Percentiles rank a stretch among this genome's conserved stretches.
Evolutionary conservation across 129 eudicot genomes (phyloP).

Genomic region (Centrapalus pauciflorus): DNA sequence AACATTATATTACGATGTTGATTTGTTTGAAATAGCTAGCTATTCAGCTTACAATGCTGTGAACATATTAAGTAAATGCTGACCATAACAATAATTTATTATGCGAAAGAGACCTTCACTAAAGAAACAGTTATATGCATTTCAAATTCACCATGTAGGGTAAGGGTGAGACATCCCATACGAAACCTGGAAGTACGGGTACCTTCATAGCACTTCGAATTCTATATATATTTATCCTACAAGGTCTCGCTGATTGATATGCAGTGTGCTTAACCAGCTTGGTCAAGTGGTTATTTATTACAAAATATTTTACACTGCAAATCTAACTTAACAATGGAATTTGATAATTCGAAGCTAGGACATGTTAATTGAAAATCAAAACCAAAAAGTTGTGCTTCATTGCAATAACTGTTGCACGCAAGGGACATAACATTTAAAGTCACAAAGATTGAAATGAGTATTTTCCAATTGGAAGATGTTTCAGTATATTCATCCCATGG

Average conservation of each 20-base stretch:
- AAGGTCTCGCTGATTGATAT: not conserved
- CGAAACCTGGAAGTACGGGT: not conserved
- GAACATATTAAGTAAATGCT: not conserved
- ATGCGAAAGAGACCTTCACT: not conserved
- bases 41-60: not conserved
- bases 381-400: not conserved
- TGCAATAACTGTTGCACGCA: not conserved
- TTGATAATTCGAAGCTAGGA: not conserved
- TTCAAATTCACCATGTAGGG: not conserved
- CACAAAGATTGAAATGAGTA: not conserved
- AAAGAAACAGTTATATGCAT: not conserved
- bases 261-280: not conserved
- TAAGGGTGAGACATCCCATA: not conserved
- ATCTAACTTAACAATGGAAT: not conserved
- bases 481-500: not conserved
- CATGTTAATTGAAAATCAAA: not conserved
- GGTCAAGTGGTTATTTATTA: not conserved
- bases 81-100: not conserved
- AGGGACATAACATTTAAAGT: not conserved
- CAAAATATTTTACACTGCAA: not conserved
- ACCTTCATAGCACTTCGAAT: not conserved
- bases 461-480: not conserved
- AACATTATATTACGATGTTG: no score
- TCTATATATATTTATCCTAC: not conserved
- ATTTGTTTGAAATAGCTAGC: not conserved